Evolutionary conservation across 1,284 basidiomycete genomes (phyloP).

Genomic region (Irpex sp.): DNA sequence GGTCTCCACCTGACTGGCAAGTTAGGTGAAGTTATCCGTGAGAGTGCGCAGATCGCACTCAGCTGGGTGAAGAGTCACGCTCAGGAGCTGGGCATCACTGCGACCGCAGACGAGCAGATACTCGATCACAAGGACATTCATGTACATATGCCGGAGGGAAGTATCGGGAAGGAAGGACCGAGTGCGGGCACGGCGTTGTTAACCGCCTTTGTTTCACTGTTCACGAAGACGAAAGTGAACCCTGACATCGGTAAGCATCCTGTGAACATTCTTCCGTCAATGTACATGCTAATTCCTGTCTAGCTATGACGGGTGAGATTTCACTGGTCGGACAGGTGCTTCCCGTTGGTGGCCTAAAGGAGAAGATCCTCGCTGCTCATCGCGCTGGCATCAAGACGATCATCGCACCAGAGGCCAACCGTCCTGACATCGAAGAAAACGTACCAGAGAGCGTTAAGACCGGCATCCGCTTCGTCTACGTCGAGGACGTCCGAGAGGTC

Average conservation of each 20-base stretch:
- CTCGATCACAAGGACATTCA: conserved; percentile 86
- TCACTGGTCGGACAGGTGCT: conserved; percentile 90
- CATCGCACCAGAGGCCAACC: conserved; percentile 83
- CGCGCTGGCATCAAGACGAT: conserved; percentile 92
- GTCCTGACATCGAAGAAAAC: conserved; percentile 92
- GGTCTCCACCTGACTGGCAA: conserved; percentile 91
- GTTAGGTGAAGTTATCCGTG: conserved; percentile 96
- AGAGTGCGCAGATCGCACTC: conserved; percentile 91
- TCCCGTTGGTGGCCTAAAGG: conserved; percentile 91
- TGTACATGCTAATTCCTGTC: background rate
- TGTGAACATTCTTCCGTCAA: background rate
- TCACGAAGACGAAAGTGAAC: conserved; percentile 79
- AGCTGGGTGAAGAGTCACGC: conserved; percentile 94
- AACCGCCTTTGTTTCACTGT: conserved; percentile 87
- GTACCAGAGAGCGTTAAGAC: conserved; percentile 93
- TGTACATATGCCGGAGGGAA: conserved; percentile 95
- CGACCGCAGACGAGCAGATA: conserved; percentile 68
- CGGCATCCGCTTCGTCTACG: conserved; percentile 90
- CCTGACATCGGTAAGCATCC: conserved; percentile 77
- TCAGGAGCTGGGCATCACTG: conserved; percentile 83
- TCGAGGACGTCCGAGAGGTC: conserved; percentile 88
- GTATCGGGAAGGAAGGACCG: conserved; percentile 97
- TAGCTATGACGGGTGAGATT: conserved; percentile 95
- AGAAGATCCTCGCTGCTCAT: conserved; percentile 94
- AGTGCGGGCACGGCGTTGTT: conserved; percentile 94